These are phyloP conservation scores for Neonectria neomacrospora DNA, from an alignment of 2,329 filamentous ascomycete genomes.

Conservation along the genomic window DNA sequence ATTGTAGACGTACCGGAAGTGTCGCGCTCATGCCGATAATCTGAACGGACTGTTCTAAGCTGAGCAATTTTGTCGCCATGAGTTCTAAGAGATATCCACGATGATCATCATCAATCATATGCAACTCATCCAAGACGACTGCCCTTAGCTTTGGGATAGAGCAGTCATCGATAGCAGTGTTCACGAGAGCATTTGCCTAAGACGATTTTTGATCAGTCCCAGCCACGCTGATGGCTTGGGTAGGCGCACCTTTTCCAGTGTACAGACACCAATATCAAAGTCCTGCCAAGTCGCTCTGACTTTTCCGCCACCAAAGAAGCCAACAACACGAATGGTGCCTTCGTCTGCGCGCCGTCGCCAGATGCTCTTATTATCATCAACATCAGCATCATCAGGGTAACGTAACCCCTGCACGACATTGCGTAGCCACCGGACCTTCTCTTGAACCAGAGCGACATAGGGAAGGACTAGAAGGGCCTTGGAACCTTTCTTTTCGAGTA, in stretches of 20 bases:
- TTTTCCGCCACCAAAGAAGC: conserved; percentile 80
- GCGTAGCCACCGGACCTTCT: conserved; percentile 80
- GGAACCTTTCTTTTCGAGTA: conserved; percentile 70
- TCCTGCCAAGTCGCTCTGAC: conserved; percentile 75
- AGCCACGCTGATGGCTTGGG: not conserved
- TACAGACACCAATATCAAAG: conserved; percentile 82
- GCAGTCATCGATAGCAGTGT: conserved; percentile 77
- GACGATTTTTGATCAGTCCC: conserved; percentile 17
- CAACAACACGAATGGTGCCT: conserved; percentile 71
- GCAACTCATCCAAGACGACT: conserved; percentile 81
- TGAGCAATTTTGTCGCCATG: conserved; percentile 78
- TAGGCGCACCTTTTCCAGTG: conserved; percentile 73
- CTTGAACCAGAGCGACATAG: conserved; percentile 82
- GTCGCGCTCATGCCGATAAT: conserved; percentile 86
- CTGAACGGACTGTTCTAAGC: conserved; percentile 73
- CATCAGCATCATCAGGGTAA: conserved; percentile 49
- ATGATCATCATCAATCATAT: conserved; percentile 82
- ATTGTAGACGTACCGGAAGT: conserved; percentile 70
- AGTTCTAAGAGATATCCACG: conserved; percentile 81
- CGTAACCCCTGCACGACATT: conserved; percentile 71
- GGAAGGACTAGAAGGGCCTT: conserved; percentile 80
- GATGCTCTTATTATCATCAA: conserved; percentile 52
- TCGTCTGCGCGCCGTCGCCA: conserved; percentile 68
- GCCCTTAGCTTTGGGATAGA: conserved; percentile 71
- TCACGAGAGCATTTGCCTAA: conserved; percentile 79